Base-by-base conservation (phyloP, 2,329 filamentous ascomycete genomes). In the Aspergillus sojae region DNA sequence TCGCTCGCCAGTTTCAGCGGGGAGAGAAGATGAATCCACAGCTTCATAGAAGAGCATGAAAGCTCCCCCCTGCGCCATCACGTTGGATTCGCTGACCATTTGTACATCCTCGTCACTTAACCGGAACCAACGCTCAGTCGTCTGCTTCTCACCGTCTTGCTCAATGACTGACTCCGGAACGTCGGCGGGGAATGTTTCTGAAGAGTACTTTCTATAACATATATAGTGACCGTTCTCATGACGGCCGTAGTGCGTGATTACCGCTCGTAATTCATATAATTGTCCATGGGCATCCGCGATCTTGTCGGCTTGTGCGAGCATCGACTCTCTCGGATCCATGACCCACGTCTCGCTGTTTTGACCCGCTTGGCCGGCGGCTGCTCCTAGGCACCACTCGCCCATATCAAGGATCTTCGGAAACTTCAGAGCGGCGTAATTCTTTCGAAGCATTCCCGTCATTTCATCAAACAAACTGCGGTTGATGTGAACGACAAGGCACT, bases 41-140 rank as follows among this genome's bases (percentile, higher is more conserved):
- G 86, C 87, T 75, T 99, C 94, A 76, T 98, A 99, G 76, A 98
- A 98, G 1, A 98, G 85, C 94, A 99, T 98, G 74, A 98, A 98
- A 0, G 94, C 94, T 1, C 92, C 93, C 0, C 89, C 89, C 69
- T 96, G 90, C 2, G 83, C 84, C 57, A 95, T 80, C 0, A 96
- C 91, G 32, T 86, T 85, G 12, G 89, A 84, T 74, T 97, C 92
- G 23, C 86, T 86, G 28, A 94, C 90, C 67, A 86, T 84, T 65
- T 84, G 87, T 9, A 98, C 94, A 66, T 91, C 89, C 64, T 97
- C 92, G 71, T 98, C 94, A 75, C 94, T 98, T 32, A 98, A 83
- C 19, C 91, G 85, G 89, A 93, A 99, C 95, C 95, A 98, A 63
- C 87, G 85, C 67, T 85, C 81, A 16, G 81, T 69, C 30, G 70